Evolutionary conservation across 176 grass and related monocot species (phyloP).

Genomic region (Oryza meridionalis): DNA sequence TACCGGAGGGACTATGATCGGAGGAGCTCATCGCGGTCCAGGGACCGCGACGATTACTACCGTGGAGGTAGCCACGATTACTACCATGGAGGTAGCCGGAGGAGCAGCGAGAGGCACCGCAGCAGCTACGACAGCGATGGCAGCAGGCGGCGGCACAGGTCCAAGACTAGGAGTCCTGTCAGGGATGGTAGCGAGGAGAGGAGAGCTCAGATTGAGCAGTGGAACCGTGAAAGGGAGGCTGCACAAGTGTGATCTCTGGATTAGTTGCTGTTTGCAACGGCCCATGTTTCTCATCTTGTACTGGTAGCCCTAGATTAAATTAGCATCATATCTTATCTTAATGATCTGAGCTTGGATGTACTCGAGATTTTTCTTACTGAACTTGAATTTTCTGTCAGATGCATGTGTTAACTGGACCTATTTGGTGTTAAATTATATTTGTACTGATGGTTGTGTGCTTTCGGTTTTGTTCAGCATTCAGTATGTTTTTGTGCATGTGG

Average conservation of each 20-base stretch:
- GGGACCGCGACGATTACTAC: conserved; percentile 32
- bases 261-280: not conserved
- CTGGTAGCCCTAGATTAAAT: not conserved
- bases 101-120: conserved; percentile 60
- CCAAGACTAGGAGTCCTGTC: conserved; percentile 51
- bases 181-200: conserved; percentile 87
- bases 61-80: conserved; percentile 28
- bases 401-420: not conserved
- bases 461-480: not conserved
- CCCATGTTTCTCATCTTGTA: conserved; percentile 14
- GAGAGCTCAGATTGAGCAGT: conserved; percentile 82
- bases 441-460: not conserved
- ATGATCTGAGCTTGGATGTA: not conserved
- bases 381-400: not conserved
- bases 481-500: not conserved
- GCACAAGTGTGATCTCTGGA: conserved; percentile 27
- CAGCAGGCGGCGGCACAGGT: conserved; percentile 52
- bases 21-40: conserved; percentile 36
- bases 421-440: conserved; percentile 9
- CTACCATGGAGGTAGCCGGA: conserved; percentile 37
- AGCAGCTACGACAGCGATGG: conserved; percentile 61
- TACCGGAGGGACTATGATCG: conserved; percentile 40
- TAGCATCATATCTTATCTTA: not conserved
- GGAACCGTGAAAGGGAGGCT: conserved; percentile 79
- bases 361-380: not conserved